Conservation (phyloP, 106 monocot genomes). For the Ottelia alismoides region DNA sequence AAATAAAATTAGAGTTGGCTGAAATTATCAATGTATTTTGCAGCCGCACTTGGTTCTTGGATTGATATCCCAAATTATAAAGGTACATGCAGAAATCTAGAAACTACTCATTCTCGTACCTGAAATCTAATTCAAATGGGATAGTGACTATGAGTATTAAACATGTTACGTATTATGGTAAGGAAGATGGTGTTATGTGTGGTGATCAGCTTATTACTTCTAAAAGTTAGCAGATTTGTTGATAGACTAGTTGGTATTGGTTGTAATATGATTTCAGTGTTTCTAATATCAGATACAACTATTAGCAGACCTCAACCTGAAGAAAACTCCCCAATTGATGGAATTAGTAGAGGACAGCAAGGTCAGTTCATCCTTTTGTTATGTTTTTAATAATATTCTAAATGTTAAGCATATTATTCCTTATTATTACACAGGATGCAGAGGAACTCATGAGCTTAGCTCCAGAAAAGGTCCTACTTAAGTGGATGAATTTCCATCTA, state of each 20-base stretch:
- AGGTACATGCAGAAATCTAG: no score
- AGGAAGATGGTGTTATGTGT: no score
- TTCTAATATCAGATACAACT: conserved; percentile 69
- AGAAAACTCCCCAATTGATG: conserved; percentile 87
- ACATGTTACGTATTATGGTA: no score
- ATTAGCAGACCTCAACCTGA: conserved; percentile 87
- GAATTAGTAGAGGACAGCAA: conserved; percentile 82
- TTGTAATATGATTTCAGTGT: not conserved
- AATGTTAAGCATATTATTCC: not conserved
- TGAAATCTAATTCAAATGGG: no score
- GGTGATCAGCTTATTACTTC: no score
- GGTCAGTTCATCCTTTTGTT: no score
- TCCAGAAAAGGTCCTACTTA: conserved; percentile 86
- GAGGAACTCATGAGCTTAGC: conserved; percentile 80
- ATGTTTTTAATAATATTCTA: no score
- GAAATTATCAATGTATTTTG: conserved; percentile 21
- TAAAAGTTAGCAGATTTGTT: no score
- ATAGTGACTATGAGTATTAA: not conserved
- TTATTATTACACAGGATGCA: conserved; percentile 43
- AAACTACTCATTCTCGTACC: no score
- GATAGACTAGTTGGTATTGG: not conserved
- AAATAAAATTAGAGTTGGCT: no score
- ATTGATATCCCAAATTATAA: conserved; percentile 94
- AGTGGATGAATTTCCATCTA: conserved; percentile 99
- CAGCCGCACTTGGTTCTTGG: conserved; percentile 94